Evolutionary conservation across 1,139 yeast species (phyloP).

Genomic region (Wickerhamomyces sp.): DNA sequence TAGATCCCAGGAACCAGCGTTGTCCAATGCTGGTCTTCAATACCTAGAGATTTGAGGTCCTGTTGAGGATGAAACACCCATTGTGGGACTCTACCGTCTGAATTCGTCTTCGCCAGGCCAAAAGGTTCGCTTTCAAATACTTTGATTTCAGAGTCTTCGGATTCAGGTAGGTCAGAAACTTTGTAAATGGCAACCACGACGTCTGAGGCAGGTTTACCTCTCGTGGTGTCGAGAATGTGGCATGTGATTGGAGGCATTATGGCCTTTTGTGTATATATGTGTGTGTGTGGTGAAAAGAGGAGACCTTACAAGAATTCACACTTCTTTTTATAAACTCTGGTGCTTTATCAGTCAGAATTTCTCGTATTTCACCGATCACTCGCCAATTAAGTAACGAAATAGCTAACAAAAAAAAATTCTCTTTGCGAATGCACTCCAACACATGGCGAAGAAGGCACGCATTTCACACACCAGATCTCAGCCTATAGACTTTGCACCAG

Average conservation of each 20-base stretch:
- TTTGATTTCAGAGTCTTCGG: constrained; percentile 26
- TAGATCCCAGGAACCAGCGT: constrained; percentile 54
- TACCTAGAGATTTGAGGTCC: constrained; percentile 31
- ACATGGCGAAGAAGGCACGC: constrained; percentile 9
- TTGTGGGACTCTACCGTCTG: constrained; percentile 68
- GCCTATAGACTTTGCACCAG: constrained; percentile 31
- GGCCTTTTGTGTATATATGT: too few species aligned
- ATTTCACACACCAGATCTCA: constrained; percentile 4
- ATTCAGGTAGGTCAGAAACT: constrained; percentile 27
- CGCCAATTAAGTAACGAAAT: too few species aligned
- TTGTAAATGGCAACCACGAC: constrained; percentile 57
- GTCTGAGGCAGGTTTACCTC: constrained; percentile 70
- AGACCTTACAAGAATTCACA: too few species aligned
- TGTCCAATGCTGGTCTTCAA: constrained; percentile 35
- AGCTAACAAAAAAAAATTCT: too few species aligned
- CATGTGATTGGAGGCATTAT: constrained; percentile 67
- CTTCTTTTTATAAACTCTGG: too few species aligned
- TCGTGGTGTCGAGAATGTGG: constrained; percentile 80
- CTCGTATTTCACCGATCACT: constrained; percentile 2
- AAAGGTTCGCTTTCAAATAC: constrained; percentile 34
- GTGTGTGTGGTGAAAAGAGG: too few species aligned
- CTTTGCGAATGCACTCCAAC: too few species aligned
- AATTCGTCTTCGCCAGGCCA: constrained; percentile 64
- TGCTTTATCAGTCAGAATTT: too few species aligned
- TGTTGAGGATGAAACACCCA: constrained; percentile 53